phyloP scores from a whole-genome alignment of 2,329 filamentous ascomycete genomes.

The Arthrinium phaeospermum region DNA sequence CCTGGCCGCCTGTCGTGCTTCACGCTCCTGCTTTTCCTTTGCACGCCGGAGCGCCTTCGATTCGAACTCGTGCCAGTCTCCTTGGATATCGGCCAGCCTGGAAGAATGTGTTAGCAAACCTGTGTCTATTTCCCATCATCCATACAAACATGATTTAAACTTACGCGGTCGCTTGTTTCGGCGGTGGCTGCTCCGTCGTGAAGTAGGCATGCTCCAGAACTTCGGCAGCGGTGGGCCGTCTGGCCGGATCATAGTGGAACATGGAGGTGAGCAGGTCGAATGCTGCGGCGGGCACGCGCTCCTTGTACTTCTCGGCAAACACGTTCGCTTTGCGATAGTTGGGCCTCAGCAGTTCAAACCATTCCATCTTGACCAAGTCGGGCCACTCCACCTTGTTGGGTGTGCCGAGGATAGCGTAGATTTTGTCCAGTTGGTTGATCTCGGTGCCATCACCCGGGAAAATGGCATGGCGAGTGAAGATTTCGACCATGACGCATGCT shows the following conservation, averaged over 20 bases:
- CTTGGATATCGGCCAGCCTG: slow-evolving; percentile 79
- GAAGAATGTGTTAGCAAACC: slow-evolving; percentile 36
- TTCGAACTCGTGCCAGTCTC: slow-evolving; percentile 99
- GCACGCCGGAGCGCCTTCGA: slow-evolving; percentile 93
- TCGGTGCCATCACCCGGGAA: slow-evolving; percentile 97
- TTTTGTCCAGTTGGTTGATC: slow-evolving; percentile 93
- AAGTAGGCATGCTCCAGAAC: slow-evolving; percentile 91
- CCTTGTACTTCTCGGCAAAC: slow-evolving; percentile 84
- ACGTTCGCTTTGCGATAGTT: slow-evolving; percentile 72
- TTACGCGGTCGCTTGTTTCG: slow-evolving; percentile 82
- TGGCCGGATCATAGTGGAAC: slow-evolving; percentile 87
- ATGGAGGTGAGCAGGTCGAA: slow-evolving; percentile 84
- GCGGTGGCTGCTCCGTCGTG: slow-evolving; percentile 75
- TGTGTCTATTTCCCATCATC: slow-evolving; percentile 20
- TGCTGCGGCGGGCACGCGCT: slow-evolving; percentile 77
- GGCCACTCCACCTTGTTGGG: slow-evolving; percentile 88
- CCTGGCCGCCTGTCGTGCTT: slow-evolving; percentile 53
- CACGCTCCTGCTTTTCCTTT: slow-evolving; percentile 71
- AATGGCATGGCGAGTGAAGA: slow-evolving; percentile 91
- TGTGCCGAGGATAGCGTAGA: slow-evolving; percentile 91
- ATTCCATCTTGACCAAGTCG: slow-evolving; percentile 88
- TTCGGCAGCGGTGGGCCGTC: slow-evolving; percentile 81
- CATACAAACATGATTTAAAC: slow-evolving; percentile 42
- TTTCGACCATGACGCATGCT: slow-evolving; percentile 94
- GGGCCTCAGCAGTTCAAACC: slow-evolving; percentile 91